Evolutionary conservation across 2,329 filamentous ascomycete genomes (phyloP), one percentile per base, ranked within the genome.

Genomic region (Fusarium sp.): DNA sequence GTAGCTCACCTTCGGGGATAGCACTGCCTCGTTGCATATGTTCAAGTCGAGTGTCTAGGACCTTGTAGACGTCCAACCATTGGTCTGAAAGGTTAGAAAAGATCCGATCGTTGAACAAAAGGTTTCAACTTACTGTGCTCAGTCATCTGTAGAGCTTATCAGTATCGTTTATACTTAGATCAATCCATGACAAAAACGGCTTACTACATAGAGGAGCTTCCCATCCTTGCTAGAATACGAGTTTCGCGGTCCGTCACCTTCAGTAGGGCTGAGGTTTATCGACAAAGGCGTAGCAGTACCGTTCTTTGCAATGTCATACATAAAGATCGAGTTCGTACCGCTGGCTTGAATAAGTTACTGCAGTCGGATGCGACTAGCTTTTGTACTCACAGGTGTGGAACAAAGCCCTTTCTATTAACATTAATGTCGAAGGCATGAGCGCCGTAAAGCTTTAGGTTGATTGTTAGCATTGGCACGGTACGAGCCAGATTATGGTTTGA

Each of bases 221-320:
- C 56, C 56, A 29, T 59, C 29, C 8, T 59, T 59, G 16, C 56
- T 59, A 6, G 56, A 44, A 22, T 27, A 43, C 3, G 56, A 59
- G 29, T 59, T 59, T 5, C 56, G 56, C 27, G 56, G 56, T 8
- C 56, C 49, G n/a, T 55, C 56, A 3, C 56, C 56, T 11, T 59
- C 40, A n/a, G 49, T 45, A 4, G 56, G 56, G 24, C 56, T 59
- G 3, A 59, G 56, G 9, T 56, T 59, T 8, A 55, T 56, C 0
- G 49, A 59, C 11, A 59, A 8, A 34, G 56, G 49, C 5, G 49
- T 59, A 1, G 49, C 56, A 24, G 56, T 45, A 0, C 49, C 56
- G 9, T 55, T 59, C n/a, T 59, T 25, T n/a, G 56, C 40, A n/a
- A 59, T 59, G 16, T 45, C 56, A 16, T 59, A 59, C 56, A 59